Conservation (phyloP, 2,329 filamentous ascomycete species). For the Calonectria pteridis region DNA sequence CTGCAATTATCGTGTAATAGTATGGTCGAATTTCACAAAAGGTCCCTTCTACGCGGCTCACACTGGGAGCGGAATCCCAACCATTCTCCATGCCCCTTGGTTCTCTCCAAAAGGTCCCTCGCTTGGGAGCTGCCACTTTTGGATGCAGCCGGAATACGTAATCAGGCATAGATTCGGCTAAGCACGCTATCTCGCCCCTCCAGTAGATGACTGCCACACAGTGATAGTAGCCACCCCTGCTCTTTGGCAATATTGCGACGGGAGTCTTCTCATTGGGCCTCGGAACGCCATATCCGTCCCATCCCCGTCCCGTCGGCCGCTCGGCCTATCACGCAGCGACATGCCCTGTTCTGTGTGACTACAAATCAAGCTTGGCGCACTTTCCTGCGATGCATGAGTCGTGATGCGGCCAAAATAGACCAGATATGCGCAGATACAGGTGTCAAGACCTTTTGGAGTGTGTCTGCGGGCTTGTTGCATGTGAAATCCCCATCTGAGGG, state of each 20-base stretch:
- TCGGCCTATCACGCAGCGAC: neutral
- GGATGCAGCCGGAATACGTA: neutral
- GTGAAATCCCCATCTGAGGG: neutral
- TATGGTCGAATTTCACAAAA: neutral
- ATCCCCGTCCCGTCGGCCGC: neutral
- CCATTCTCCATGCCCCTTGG: neutral
- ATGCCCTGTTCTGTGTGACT: neutral
- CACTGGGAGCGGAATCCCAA: neutral
- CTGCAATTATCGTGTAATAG: neutral
- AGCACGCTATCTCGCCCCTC: constrained; percentile 4
- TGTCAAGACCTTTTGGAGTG: neutral
- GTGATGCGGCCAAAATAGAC: neutral
- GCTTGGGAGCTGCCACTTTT: constrained; percentile 19
- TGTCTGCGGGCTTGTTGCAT: neutral
- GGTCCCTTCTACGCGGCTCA: neutral
- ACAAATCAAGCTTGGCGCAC: neutral
- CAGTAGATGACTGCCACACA: neutral
- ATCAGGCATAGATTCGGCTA: constrained; percentile 7
- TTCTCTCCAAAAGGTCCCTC: constrained; percentile 15
- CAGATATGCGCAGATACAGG: neutral
- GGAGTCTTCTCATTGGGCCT: neutral
- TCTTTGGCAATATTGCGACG: neutral
- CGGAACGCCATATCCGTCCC: neutral
- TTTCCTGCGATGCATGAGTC: neutral
- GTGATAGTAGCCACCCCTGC: neutral